Conservation (phyloP, 2,329 filamentous ascomycete genomes). For the Aspergillus transmontanensis region DNA sequence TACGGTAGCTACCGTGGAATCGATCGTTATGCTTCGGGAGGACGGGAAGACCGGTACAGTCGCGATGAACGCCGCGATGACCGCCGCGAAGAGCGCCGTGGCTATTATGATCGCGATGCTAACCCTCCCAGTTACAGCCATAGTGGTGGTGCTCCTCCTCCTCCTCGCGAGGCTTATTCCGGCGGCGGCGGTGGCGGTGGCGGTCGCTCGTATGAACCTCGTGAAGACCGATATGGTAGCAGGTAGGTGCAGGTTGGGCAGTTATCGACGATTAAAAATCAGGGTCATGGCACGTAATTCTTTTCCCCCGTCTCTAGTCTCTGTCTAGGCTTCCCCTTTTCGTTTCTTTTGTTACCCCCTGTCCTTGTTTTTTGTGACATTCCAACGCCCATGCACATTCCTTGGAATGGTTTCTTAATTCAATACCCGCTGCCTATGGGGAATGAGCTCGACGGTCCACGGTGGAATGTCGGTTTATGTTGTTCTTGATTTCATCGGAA, state of each 20-base stretch:
- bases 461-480: conserved; percentile 40
- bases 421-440: conserved; percentile 32
- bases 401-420: conserved; percentile 37
- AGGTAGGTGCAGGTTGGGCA: conserved; percentile 41
- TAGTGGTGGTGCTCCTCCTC: conserved; percentile 30
- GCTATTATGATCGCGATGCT: conserved; percentile 59
- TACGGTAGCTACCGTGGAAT: conserved; percentile 40
- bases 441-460: conserved; percentile 39
- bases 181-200: conserved; percentile 26
- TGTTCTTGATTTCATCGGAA: conserved; percentile 28
- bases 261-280: conserved; percentile 22
- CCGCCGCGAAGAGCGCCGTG: conserved; percentile 53
- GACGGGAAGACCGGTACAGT: conserved; percentile 47
- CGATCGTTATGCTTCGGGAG: conserved; percentile 46
- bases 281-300: conserved; percentile 20
- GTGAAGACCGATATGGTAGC: conserved; percentile 44
- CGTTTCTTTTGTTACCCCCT: conserved; percentile 18
- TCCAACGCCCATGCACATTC: conserved; percentile 33
- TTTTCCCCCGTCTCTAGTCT: conserved; percentile 14
- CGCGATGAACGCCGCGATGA: conserved; percentile 49
- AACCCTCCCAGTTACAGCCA: conserved; percentile 50
- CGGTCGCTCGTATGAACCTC: conserved; percentile 42
- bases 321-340: conserved; percentile 22
- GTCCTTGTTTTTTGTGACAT: conserved; percentile 18
- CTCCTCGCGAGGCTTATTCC: conserved; percentile 40